Conservation (phyloP, 345 rosid genomes). For the Microcos paniculata region DNA sequence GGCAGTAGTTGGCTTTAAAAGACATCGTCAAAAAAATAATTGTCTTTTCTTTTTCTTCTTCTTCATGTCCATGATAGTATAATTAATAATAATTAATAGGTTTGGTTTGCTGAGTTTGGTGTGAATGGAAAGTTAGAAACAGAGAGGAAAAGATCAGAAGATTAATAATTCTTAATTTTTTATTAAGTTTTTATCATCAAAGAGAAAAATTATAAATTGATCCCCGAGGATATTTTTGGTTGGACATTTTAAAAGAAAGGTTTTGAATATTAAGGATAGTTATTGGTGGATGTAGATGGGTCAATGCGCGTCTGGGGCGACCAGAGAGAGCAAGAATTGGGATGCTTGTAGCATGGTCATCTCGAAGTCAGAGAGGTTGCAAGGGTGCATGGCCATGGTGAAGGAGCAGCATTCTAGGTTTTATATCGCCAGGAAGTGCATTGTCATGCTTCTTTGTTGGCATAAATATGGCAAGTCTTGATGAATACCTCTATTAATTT, state of each 20-base stretch:
- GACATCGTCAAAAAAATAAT: background rate
- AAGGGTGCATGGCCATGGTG: conserved; percentile 15
- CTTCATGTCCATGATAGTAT: no score
- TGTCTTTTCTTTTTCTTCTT: no score
- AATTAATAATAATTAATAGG: no score
- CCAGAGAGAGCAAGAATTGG: background rate
- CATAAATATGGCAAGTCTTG: conserved; percentile 28
- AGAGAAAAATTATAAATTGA: no score
- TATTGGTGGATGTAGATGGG: background rate
- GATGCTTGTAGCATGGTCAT: background rate
- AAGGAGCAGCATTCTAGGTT: conserved; percentile 27
- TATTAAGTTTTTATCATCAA: no score
- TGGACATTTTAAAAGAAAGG: background rate
- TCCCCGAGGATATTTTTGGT: background rate
- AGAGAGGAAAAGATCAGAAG: no score
- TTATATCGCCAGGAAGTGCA: conserved; percentile 27
- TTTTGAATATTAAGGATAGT: background rate
- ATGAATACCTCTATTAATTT: background rate
- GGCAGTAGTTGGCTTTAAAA: background rate
- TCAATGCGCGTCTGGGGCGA: conserved; percentile 1
- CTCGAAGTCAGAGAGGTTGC: background rate
- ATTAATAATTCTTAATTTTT: no score
- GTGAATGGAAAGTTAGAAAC: no score
- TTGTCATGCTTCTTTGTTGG: conserved; percentile 29
- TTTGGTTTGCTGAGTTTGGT: no score